Evolutionary conservation across 1,139 yeast genomes (phyloP), one percentile per base, ranked within the genome.

Genomic region (Yamadazyma atlantica): DNA sequence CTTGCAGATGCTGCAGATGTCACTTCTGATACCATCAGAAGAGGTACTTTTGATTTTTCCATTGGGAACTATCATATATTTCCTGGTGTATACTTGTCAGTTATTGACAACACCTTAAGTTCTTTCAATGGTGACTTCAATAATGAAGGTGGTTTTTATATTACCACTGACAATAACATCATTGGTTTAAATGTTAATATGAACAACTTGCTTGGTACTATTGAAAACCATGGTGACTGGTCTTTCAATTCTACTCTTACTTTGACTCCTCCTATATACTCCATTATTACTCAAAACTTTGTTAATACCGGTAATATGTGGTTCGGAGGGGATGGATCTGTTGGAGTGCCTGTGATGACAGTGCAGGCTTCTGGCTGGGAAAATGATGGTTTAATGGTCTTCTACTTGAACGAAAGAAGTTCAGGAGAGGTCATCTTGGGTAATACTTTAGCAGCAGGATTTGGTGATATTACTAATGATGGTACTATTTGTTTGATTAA

Each of bases 401-500:
- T 61, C 36, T 45, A 43, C 30, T 60, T 55, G 37, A 39, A 42
- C 4, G 36, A 42, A 9, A 54, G 59, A 43, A 32, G 42, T 25
- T 29, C 51, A 5, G 39, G 41, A 13, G 21, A 35, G 4, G 55
- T 54, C 30, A 38, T 41, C 11, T 49, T 59, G 17, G 65, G 66
- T 12, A 36, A 46, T 15, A 33, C 49, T 6, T 10, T 32, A 7
- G 43, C 39, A n/a, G 27, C 30, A n/a, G 36, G 38, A 11, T 13
- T 30, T 13, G 33, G 37, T 3, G 35, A 51, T 2, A 51, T 64
- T 24, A 43, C 43, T 12, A 61, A 61, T 38, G 42, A 45, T 29
- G 66, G 64, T 39, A 50, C 51, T 27, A 58, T 61, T 33, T 61
- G 66, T 50, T 47, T 60, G 24, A 33, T 38, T 27, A 50, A 54